Conservation (phyloP, 495 filamentous ascomycete genomes). For the Monascus purpureus region DNA sequence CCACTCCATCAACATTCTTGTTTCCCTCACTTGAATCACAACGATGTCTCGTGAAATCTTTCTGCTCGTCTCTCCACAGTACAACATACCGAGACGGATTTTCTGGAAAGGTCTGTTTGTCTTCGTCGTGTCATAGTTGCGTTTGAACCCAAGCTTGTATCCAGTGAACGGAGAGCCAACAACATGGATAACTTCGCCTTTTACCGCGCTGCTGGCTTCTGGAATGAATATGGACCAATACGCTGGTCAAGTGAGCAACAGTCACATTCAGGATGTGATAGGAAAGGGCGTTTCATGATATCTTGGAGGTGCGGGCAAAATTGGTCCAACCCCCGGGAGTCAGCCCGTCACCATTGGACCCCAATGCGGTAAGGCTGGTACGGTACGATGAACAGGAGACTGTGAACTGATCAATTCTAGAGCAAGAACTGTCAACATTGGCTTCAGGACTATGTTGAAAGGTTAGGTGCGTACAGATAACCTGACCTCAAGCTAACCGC, state of each 20-base stretch:
- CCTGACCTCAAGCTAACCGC: no score
- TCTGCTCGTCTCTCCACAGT: no score
- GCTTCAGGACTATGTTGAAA: conserved; percentile 2
- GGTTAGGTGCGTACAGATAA: no score
- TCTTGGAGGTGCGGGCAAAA: neutral
- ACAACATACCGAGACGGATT: no score
- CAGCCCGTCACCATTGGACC: neutral
- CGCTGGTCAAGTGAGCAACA: neutral
- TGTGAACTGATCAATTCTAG: neutral
- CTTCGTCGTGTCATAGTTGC: no score
- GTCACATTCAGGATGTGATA: neutral
- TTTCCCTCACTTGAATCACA: no score
- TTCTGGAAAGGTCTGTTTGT: no score
- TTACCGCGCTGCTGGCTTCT: neutral
- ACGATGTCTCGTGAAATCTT: no score
- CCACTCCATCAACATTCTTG: no score
- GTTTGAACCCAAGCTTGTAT: neutral
- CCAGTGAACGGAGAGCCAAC: neutral
- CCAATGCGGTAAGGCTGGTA: neutral
- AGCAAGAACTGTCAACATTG: neutral
- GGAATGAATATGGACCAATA: neutral
- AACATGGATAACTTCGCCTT: neutral
- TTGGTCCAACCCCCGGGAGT: neutral
- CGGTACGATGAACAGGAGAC: neutral
- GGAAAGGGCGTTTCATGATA: neutral